Evolutionary conservation across 2,329 filamentous ascomycete species (phyloP), one percentile per base, ranked within the genome.

Genomic region (Neofusicoccum ribis): DNA sequence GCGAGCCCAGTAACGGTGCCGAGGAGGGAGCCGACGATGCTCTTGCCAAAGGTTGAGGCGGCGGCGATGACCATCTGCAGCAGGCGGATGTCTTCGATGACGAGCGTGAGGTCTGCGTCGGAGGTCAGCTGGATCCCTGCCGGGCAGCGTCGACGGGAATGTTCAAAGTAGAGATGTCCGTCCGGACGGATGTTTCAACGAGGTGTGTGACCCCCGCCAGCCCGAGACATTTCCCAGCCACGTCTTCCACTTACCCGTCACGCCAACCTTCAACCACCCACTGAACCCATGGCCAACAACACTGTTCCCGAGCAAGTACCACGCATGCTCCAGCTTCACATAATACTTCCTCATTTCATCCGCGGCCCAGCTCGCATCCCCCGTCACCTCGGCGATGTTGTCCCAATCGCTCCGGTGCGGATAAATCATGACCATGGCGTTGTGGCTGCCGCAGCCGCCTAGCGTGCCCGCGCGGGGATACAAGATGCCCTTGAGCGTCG

Each of bases 371-470:
- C 84, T 85, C 1, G 73, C 68, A 69, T 90, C 87, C 3, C 87
- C 86, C 2, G 88, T 90, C 23, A 88, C 70, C 12, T 75, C 74
- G 2, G 82, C 83, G 62, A 90, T 84, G 69, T 84, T 75, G 50
- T 88, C 80, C 75, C 85, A 90, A 73, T 90, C 88, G 36, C 80
- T 83, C 50, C 84, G 79, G 64, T 86, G 81, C 86, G 82, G 0
- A 87, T 87, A 36, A 31, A 88, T 78, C 17, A 83, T 80, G 51
- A 89, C 83, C 49, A 88, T 74, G 6, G 85, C 86, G 49, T 88
- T 87, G 74, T 90, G 88, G 5, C 84, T 81, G 1, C 85, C 83
- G 73, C 85, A 88, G 3, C 86, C 86, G 59, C 86, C 85, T 1
- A 88, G 76, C 2, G 81, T 84, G 20, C 82, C 84, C 2, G 84